Evolutionary conservation across 1,284 basidiomycete species (phyloP), one percentile per base, ranked within the genome.

Genomic region (Ganoderma multipileum): DNA sequence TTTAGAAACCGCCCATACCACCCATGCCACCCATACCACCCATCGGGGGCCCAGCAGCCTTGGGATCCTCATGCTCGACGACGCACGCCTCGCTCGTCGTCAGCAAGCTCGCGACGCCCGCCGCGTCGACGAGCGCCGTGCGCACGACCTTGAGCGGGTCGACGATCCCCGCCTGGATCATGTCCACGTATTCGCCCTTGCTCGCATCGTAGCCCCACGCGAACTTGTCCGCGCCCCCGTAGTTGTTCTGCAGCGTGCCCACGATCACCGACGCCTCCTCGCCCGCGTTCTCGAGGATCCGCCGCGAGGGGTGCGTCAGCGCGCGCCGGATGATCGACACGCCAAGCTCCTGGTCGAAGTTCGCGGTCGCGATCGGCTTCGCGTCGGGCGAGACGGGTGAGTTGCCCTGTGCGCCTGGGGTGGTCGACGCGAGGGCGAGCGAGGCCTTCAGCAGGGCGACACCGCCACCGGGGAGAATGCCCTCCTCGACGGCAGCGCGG

Each of bases 271-370:
- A 91, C 2, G 95, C 88, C 82, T 99, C 97, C 83, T 98, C 96
- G 61, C 97, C 97, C 8, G 97, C 97, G 80, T 99, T 99, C 80
- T 89, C 89, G 72, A 97, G 89, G 80, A 99, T 99, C 20, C 94
- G 95, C 68, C 96, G 93, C 23, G 93, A 88, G 12, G 95, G 95
- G 72, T 92, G 87, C 50, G 91, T 91, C 68, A 99, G 84, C 30
- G 97, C 97, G 30, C 94, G 90, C 66, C 92, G 90, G 82, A 99
- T 95, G 82, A 99, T 98, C 69, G 91, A 89, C 52, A 99, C 95
- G 79, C 97, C 97, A 66, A 99, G 93, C 79, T 96, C 93, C 80
- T 99, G 97, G 86, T 99, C 97, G 80, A 99, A 99, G 94, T 99
- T 99, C 81, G 86, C 85, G 4, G 95, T 94, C 55, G 88, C 81